phyloP scores from a whole-genome alignment of 1,139 yeast genomes.

The Candida dubliniensis region DNA sequence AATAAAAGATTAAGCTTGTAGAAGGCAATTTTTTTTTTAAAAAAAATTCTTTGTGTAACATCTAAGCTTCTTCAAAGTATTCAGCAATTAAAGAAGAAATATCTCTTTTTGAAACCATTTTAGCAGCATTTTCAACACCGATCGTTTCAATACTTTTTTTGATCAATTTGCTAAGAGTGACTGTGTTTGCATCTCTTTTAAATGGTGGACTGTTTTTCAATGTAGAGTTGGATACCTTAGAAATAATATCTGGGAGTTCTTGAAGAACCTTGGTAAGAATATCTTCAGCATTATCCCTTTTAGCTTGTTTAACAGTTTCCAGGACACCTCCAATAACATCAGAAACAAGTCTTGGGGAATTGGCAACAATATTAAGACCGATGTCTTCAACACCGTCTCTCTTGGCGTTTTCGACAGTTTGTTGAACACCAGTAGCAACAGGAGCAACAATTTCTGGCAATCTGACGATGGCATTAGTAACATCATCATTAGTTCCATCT shows the following conservation, averaged over 20 bases:
- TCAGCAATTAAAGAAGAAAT: neutral
- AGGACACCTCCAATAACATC: neutral
- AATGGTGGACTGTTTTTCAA: slow-evolving; percentile 1
- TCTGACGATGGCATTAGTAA: neutral
- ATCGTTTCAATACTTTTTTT: slow-evolving; percentile 2
- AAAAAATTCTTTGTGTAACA: too few relatives aligned
- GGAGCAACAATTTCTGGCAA: slow-evolving; percentile 2
- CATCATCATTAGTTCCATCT: neutral
- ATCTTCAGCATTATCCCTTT: slow-evolving; percentile 3
- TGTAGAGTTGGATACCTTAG: neutral
- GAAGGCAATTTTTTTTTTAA: too few relatives aligned
- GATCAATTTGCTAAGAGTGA: neutral
- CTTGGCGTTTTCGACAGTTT: neutral
- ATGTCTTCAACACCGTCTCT: neutral
- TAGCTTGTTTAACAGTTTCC: neutral
- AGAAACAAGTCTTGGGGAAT: neutral
- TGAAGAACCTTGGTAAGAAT: neutral
- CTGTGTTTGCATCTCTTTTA: neutral
- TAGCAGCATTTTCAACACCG: slow-evolving; percentile 4
- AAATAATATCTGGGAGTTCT: slow-evolving; percentile 1
- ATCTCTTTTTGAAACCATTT: slow-evolving; percentile 2
- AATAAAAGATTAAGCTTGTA: neutral
- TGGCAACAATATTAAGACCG: neutral
- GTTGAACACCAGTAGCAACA: slow-evolving; percentile 1
- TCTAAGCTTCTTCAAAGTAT: slow-evolving; percentile 1